Conservation (phyloP, 139 green algal species). For the Chlamydomonas sp. region DNA sequence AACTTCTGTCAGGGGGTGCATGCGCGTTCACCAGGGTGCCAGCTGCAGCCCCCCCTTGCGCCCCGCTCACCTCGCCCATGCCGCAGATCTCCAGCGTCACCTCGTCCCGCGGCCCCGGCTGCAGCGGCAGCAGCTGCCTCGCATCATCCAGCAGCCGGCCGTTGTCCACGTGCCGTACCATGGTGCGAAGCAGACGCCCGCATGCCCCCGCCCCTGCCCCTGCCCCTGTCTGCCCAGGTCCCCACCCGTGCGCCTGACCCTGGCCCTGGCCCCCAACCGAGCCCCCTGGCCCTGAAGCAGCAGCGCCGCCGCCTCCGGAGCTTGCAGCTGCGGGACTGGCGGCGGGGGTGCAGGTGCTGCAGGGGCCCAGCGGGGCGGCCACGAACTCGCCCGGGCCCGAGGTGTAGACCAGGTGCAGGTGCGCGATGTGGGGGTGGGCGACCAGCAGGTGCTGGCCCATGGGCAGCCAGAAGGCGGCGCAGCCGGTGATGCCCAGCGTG, state of each 20-base stretch:
- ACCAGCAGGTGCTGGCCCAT: constrained; percentile 27
- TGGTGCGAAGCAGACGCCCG: neutral
- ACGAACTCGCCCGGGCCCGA: neutral
- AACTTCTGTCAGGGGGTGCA: too few relatives aligned
- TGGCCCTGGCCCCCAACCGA: neutral
- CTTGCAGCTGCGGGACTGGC: neutral
- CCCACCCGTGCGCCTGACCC: neutral
- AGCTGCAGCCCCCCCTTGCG: neutral
- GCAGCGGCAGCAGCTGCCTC: constrained; percentile 21
- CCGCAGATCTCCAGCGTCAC: constrained; percentile 16
- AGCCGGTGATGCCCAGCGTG: neutral
- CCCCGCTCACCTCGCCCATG: constrained; percentile 13
- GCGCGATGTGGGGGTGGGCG: neutral
- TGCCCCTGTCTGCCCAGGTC: neutral
- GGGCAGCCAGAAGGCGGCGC: constrained; percentile 25
- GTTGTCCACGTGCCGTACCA: constrained; percentile 15
- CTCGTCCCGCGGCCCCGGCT: constrained; percentile 14
- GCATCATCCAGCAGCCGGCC: constrained; percentile 17
- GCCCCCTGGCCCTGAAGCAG: neutral
- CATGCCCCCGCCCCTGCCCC: neutral
- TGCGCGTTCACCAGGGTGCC: too few relatives aligned
- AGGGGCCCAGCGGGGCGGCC: neutral
- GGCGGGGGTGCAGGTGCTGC: neutral
- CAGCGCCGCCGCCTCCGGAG: neutral
- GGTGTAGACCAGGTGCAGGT: constrained; percentile 21